Conservation (phyloP, 352 stramenopile species). For the Phytophthora ramorum region DNA sequence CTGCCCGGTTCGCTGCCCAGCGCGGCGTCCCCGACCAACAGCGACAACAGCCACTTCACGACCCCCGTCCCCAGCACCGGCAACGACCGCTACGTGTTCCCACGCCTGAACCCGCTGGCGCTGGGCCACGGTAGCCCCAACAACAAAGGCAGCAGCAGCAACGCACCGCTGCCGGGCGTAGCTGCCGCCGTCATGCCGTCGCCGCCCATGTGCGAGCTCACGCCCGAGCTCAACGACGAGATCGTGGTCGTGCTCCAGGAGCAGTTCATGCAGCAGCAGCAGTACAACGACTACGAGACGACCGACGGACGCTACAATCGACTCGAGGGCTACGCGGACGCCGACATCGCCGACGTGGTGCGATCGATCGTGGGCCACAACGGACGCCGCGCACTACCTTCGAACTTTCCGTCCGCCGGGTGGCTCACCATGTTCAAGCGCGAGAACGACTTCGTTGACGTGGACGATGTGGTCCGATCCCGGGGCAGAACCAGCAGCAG, state of each 20-base stretch:
- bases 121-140: slow-evolving; percentile 24
- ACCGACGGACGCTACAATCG: slow-evolving; percentile 25
- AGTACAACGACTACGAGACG: slow-evolving; percentile 29
- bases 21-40: slow-evolving; percentile 1
- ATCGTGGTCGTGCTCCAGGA: slow-evolving; percentile 55
- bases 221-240: slow-evolving; percentile 60
- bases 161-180: background rate
- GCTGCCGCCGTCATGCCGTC: slow-evolving; percentile 5
- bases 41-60: no score
- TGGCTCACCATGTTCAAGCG: slow-evolving; percentile 71
- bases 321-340: slow-evolving; percentile 48
- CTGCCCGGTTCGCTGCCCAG: background rate
- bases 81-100: slow-evolving; percentile 37
- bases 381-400: slow-evolving; percentile 45
- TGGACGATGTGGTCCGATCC: slow-evolving; percentile 19
- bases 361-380: slow-evolving; percentile 59
- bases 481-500: slow-evolving; percentile 19
- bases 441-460: slow-evolving; percentile 51
- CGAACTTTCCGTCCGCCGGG: slow-evolving; percentile 48
- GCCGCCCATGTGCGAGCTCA: slow-evolving; percentile 38
- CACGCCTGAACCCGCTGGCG: slow-evolving; percentile 33
- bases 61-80: background rate
- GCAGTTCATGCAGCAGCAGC: slow-evolving; percentile 58
- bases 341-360: slow-evolving; percentile 68
- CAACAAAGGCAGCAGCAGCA: background rate